Conservation (phyloP, 1,284 basidiomycete genomes). For the Ganoderma sinense region DNA sequence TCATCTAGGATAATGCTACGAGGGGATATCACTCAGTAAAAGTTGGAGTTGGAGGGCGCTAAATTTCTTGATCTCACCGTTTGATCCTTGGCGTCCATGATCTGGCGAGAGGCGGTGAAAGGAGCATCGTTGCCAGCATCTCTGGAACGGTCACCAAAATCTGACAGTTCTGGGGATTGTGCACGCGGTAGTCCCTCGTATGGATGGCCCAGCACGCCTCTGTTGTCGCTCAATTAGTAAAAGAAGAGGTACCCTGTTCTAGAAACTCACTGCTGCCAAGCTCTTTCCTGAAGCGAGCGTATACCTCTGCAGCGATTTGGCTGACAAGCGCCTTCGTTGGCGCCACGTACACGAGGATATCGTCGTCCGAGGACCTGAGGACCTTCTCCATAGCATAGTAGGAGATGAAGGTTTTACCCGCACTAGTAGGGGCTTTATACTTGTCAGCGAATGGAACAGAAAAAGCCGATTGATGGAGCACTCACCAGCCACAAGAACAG, state of each 20-base stretch:
- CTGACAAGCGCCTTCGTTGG: slow-evolving; percentile 77
- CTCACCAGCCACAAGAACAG: slow-evolving; percentile 71
- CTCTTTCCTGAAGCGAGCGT: slow-evolving; percentile 71
- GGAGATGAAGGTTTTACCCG: slow-evolving; percentile 80
- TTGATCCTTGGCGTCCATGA: slow-evolving; percentile 70
- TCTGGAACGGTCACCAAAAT: slow-evolving; percentile 78
- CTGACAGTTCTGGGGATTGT: slow-evolving; percentile 71
- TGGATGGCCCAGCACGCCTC: slow-evolving; percentile 74
- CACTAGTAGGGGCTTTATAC: slow-evolving; percentile 66
- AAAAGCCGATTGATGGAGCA: slow-evolving; percentile 10
- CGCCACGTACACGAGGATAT: slow-evolving; percentile 75
- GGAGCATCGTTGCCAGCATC: slow-evolving; percentile 70
- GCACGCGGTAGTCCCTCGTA: slow-evolving; percentile 70
- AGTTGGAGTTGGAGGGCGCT: neutral
- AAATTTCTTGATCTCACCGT: slow-evolving; percentile 46
- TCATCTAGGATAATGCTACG: slow-evolving; percentile 75
- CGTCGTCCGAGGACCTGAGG: slow-evolving; percentile 65
- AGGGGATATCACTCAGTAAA: neutral
- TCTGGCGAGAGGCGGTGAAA: slow-evolving; percentile 67
- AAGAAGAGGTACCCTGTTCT: no score
- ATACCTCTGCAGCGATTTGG: slow-evolving; percentile 75
- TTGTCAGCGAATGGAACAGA: neutral
- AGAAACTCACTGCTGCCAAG: slow-evolving; percentile 50
- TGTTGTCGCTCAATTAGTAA: neutral
- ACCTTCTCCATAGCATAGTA: slow-evolving; percentile 80